Evolutionary conservation across 495 filamentous ascomycete species (phyloP).

Genomic region (Aspergillus wentii): DNA sequence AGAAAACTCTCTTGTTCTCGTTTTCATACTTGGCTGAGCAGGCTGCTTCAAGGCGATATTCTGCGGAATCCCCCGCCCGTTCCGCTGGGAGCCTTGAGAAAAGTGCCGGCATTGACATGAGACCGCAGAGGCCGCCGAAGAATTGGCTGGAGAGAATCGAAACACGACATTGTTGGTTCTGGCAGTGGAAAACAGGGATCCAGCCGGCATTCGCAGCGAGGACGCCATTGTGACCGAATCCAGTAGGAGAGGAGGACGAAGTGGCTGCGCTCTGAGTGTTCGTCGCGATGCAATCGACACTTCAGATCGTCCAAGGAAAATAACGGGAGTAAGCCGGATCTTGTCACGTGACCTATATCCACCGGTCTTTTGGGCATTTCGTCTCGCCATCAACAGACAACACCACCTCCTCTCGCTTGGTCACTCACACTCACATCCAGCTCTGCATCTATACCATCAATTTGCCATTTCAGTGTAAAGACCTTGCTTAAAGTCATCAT

Average conservation of each 20-base stretch:
- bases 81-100: slow-evolving; percentile 25
- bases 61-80: slow-evolving; percentile 17
- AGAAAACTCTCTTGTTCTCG: slow-evolving; percentile 20
- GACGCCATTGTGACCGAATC: slow-evolving; percentile 40
- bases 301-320: too few species aligned
- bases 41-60: slow-evolving; percentile 17
- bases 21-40: slow-evolving; percentile 39
- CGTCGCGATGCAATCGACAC: too few species aligned
- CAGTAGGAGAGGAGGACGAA: background rate
- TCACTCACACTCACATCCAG: too few species aligned
- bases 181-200: slow-evolving; percentile 15
- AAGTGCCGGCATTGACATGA: slow-evolving; percentile 33
- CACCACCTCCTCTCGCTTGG: too few species aligned
- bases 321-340: too few species aligned
- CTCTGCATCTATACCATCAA: too few species aligned
- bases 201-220: slow-evolving; percentile 24
- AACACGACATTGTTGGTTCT: slow-evolving; percentile 8
- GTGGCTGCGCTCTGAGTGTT: too few species aligned
- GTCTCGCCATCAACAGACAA: too few species aligned
- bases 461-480: too few species aligned
- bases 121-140: slow-evolving; percentile 1
- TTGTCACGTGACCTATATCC: too few species aligned
- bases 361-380: too few species aligned
- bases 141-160: slow-evolving; percentile 8
- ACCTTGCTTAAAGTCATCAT: too few species aligned